phyloP scores from a whole-genome alignment of 176 grass and related monocot species.

The Typha latifolia region DNA sequence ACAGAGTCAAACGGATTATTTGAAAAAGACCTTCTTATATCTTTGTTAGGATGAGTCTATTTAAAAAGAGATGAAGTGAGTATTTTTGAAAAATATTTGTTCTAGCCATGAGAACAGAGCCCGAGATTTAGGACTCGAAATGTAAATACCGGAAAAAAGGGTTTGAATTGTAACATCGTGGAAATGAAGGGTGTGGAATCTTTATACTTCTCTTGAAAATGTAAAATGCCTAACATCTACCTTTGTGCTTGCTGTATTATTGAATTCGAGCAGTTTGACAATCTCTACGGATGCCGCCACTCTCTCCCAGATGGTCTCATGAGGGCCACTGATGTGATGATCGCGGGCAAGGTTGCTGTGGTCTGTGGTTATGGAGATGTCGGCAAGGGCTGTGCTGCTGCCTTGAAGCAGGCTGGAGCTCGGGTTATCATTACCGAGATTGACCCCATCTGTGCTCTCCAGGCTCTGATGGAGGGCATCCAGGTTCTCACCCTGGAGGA shows the following conservation, averaged over 20 bases:
- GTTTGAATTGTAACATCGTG: no score
- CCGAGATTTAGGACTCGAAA: no score
- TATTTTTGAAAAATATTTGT: no score
- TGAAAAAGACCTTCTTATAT: no score
- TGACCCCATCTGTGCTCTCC: constrained; percentile 93
- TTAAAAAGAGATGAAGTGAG: neutral
- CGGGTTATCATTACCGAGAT: constrained; percentile 95
- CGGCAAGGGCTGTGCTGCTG: constrained; percentile 88
- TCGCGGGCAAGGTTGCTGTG: constrained; percentile 85
- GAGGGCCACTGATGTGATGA: constrained; percentile 98
- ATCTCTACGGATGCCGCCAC: constrained; percentile 92
- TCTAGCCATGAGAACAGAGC: no score
- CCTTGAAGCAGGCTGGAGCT: constrained; percentile 89
- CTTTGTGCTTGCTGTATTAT: neutral
- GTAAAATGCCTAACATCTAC: neutral
- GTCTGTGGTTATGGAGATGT: constrained; percentile 94
- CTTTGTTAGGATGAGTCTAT: no score
- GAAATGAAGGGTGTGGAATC: neutral
- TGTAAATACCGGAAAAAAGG: no score
- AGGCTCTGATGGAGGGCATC: constrained; percentile 89
- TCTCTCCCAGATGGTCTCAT: constrained; percentile 98
- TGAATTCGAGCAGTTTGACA: constrained; percentile 58
- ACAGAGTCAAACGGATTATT: no score
- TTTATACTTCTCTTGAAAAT: neutral
- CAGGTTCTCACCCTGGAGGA: constrained; percentile 84